Evolutionary conservation across 768 basidiomycete genomes (phyloP).

Genomic region (Lactifluus hygrophoroides): DNA sequence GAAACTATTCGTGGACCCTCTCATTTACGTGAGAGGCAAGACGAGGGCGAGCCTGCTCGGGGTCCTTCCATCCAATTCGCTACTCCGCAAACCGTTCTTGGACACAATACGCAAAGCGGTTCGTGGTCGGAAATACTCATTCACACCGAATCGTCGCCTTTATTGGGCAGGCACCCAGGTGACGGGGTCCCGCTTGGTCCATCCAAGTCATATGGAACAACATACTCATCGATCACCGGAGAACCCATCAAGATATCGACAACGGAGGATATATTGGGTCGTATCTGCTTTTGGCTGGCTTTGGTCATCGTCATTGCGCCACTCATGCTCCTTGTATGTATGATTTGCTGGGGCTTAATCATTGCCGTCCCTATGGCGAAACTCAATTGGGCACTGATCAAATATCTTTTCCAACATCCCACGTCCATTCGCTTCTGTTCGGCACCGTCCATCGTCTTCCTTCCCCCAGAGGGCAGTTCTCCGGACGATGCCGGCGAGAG

Average conservation of each 20-base stretch:
- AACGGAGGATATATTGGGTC: constrained; percentile 50
- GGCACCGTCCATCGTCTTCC: constrained; percentile 65
- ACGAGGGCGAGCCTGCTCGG: neutral
- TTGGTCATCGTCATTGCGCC: constrained; percentile 79
- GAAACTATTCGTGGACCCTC: constrained; percentile 31
- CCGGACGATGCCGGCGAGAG: constrained; percentile 26
- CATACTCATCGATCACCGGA: constrained; percentile 28
- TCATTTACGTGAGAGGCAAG: neutral
- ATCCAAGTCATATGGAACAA: constrained; percentile 66
- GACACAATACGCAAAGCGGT: constrained; percentile 38
- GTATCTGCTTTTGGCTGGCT: constrained; percentile 72
- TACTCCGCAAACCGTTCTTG: constrained; percentile 32
- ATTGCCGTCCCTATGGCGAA: constrained; percentile 98
- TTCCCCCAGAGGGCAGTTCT: constrained; percentile 30
- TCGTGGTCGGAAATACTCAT: constrained; percentile 36
- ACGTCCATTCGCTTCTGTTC: constrained; percentile 87
- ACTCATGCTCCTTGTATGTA: constrained; percentile 76
- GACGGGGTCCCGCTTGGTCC: constrained; percentile 31
- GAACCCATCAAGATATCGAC: constrained; percentile 17
- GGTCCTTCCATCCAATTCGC: neutral
- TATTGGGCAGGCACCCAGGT: constrained; percentile 34
- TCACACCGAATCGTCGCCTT: constrained; percentile 39
- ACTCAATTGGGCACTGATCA: constrained; percentile 90
- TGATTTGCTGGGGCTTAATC: constrained; percentile 91
- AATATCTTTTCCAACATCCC: constrained; percentile 70